Base-by-base conservation (phyloP, 306 rosid species). In the Biancaea sappan region DNA sequence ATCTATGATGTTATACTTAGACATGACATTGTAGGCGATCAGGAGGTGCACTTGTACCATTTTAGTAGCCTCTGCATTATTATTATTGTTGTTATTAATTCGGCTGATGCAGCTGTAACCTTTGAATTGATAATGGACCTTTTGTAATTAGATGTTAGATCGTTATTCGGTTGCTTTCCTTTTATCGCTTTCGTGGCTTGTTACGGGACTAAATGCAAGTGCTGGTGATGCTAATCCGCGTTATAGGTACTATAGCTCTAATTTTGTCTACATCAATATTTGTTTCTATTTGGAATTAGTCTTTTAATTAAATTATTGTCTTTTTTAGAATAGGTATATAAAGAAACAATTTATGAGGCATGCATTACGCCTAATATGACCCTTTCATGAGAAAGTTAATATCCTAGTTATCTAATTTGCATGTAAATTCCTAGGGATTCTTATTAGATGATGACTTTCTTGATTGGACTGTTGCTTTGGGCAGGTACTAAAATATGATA, bases 161-260 rank as follows among this genome's bases (percentile, higher is more conserved):
- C 79, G 77, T 13, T 77, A 44, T 61, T 67, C 67, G 63, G 67
- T 83, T 75, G 84, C 82, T 74, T 84, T 91, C 26, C 77, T 91
- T 57, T 80, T 83, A 73, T 75, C 80, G 79, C 62, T 93, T 43
- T 82, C 86, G 1, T 86, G 82, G 73, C 75, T 71, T 52, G 66
- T 81, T 41, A 70, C 43, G 67, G 85, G 69, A 40, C 44, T 84
- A 71, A 77, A 91, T 71, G 97, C 96, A 74, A 89, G 97, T 82
- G 83, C 84, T 1, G 97, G 98, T 59, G 98, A 91, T 85, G 82
- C 82, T 77, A 89, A 91, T 88, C 92, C 88, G 1, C 91, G 2
- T 22, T 93, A 83, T 74, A 85, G 97, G 97, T 91, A 81, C 31
- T 66, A 58, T 43, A 35, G 47, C 37, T 47, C 74, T 41, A 32